phyloP scores from a whole-genome alignment of 768 basidiomycete species.

The Cantharellus cinnabarinus region DNA sequence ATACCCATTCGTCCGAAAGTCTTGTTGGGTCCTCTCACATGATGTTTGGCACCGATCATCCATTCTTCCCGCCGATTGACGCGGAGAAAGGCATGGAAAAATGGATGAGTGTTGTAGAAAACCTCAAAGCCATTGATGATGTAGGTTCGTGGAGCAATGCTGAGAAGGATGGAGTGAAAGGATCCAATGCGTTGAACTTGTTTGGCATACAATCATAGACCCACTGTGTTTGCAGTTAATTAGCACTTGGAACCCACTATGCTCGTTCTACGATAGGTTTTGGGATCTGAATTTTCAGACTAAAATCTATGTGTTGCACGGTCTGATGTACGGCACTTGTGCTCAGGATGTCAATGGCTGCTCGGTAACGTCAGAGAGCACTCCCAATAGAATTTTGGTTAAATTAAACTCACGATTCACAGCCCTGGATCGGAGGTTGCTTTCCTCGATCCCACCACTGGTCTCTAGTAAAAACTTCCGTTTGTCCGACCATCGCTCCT shows the following conservation, averaged over 20 bases:
- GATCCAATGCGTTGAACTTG: conserved; percentile 50
- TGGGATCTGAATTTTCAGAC: conserved; percentile 71
- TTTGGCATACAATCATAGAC: conserved; percentile 27
- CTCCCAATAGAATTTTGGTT: background rate
- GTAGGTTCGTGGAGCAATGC: conserved; percentile 39
- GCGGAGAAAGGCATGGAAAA: conserved; percentile 28
- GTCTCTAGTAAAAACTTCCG: conserved; percentile 81
- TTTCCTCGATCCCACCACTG: conserved; percentile 86
- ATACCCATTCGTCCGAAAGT: conserved; percentile 3
- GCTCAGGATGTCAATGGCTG: conserved; percentile 68
- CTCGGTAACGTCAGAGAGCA: background rate
- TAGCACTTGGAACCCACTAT: background rate
- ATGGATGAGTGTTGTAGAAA: conserved; percentile 75
- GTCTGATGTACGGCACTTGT: conserved; percentile 83
- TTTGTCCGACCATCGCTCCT: conserved; percentile 59
- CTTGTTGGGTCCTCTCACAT: conserved; percentile 6
- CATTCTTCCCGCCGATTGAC: conserved; percentile 68
- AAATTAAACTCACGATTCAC: conserved; percentile 48
- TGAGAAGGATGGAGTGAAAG: conserved; percentile 46
- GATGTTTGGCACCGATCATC: conserved; percentile 75
- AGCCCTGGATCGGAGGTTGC: conserved; percentile 58
- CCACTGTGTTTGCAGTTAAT: conserved; percentile 34
- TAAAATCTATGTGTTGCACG: conserved; percentile 88
- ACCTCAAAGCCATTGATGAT: conserved; percentile 54
- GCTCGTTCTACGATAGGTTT: background rate